Evolutionary conservation across 2,329 filamentous ascomycete genomes (phyloP).

Genomic region (Scopulariopsis brevicaulis): DNA sequence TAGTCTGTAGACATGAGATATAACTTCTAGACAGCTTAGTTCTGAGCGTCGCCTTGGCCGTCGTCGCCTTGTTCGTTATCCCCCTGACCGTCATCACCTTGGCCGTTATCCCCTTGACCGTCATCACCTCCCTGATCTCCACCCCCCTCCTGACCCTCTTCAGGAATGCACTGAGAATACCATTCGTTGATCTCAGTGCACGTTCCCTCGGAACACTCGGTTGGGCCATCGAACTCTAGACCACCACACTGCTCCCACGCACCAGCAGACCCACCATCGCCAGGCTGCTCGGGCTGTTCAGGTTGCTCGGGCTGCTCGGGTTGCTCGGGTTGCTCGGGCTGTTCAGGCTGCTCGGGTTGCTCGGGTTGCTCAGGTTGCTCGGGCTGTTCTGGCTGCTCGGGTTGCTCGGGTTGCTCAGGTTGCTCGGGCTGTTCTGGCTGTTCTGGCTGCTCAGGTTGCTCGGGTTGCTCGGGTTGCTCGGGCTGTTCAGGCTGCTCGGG

Average conservation of each 20-base stretch:
- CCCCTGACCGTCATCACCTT: too few species aligned
- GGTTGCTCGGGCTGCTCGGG: background rate
- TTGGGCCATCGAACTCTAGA: slow-evolving; percentile 14
- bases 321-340: background rate
- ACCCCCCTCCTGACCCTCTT: background rate
- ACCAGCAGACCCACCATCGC: background rate
- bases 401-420: background rate
- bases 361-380: background rate
- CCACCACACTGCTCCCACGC: slow-evolving; percentile 12
- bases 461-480: background rate
- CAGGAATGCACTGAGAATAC: slow-evolving; percentile 24
- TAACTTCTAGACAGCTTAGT: too few species aligned
- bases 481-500: background rate
- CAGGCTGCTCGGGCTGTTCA: background rate
- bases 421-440: background rate
- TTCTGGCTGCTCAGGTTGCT: background rate
- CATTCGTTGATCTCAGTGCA: slow-evolving; percentile 15
- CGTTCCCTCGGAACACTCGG: slow-evolving; percentile 14
- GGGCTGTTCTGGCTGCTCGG: background rate
- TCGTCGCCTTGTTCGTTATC: too few species aligned
- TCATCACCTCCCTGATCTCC: too few species aligned
- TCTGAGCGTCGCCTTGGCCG: too few species aligned
- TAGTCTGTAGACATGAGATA: too few species aligned
- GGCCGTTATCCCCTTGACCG: too few species aligned
- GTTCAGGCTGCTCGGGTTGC: background rate